Evolutionary conservation across 768 basidiomycete genomes (phyloP).

Genomic region (Termitomyces sp.): DNA sequence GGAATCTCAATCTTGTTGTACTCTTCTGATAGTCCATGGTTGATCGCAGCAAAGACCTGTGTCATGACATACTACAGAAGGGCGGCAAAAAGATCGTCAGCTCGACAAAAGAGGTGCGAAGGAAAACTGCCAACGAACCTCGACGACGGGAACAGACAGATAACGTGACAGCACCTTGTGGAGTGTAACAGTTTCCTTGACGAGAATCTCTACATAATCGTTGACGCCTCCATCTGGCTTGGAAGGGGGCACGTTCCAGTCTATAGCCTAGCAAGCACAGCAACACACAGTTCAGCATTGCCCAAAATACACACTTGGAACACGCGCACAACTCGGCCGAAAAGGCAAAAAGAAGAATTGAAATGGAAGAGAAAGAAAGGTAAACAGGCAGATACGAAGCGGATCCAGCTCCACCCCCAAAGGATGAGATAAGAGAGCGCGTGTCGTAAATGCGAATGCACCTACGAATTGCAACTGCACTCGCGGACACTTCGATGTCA

Average conservation of each 20-base stretch:
- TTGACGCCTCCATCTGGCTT: slow-evolving; percentile 62
- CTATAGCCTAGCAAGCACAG: slow-evolving; percentile 70
- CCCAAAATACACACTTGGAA: background rate
- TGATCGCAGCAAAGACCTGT: slow-evolving; percentile 91
- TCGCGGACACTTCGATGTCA: slow-evolving; percentile 1
- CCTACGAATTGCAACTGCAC: background rate
- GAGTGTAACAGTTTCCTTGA: slow-evolving; percentile 92
- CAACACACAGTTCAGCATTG: background rate
- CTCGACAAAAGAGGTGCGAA: slow-evolving; percentile 2
- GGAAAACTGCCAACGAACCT: slow-evolving; percentile 45
- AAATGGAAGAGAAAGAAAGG: background rate
- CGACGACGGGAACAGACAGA: slow-evolving; percentile 70
- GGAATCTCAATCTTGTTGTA: slow-evolving; percentile 80
- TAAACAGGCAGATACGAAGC: background rate
- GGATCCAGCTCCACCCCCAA: background rate
- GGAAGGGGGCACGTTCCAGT: slow-evolving; percentile 58
- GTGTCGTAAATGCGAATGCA: background rate
- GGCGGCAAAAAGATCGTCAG: slow-evolving; percentile 8
- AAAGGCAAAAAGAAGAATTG: background rate
- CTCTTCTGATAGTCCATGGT: slow-evolving; percentile 84
- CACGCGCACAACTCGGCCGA: background rate
- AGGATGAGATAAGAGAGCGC: background rate
- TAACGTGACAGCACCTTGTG: slow-evolving; percentile 96
- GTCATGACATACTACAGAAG: slow-evolving; percentile 78
- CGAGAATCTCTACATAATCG: slow-evolving; percentile 88